Evolutionary conservation across 805 yeast species (phyloP).

Genomic region (Ogataea philodendri): DNA sequence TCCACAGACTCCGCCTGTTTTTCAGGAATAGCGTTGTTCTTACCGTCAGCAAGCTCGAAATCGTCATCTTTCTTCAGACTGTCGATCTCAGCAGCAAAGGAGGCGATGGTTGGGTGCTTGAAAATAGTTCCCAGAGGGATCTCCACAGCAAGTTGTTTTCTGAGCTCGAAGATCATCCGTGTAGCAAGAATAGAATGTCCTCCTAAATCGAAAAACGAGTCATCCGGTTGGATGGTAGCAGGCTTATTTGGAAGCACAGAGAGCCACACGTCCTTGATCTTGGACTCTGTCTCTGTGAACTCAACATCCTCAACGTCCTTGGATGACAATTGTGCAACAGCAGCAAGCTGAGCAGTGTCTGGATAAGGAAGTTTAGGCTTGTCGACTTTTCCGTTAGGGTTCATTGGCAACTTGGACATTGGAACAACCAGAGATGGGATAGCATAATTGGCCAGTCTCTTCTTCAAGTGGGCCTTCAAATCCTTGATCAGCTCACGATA

Average conservation of each 20-base stretch:
- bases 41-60: constrained; percentile 41
- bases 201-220: constrained; percentile 94
- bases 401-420: constrained; percentile 78
- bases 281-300: constrained; percentile 62
- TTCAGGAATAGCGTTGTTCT: constrained; percentile 30
- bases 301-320: constrained; percentile 45
- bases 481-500: constrained; percentile 77
- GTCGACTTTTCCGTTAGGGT: constrained; percentile 98
- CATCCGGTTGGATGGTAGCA: constrained; percentile 68
- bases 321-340: constrained; percentile 58
- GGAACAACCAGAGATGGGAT: constrained; percentile 92
- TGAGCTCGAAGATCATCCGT: constrained; percentile 88
- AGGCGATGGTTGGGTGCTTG: constrained; percentile 80
- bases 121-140: constrained; percentile 88
- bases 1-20: constrained; percentile 34
- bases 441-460: constrained; percentile 88
- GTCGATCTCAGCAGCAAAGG: constrained; percentile 73
- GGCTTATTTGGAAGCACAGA: constrained; percentile 83
- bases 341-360: constrained; percentile 76
- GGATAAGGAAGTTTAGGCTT: constrained; percentile 97
- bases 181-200: constrained; percentile 98
- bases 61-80: constrained; percentile 50
- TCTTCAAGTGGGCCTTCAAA: constrained; percentile 77
- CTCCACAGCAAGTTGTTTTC: constrained; percentile 74
- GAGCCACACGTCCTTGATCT: constrained; percentile 81